Base-by-base conservation (phyloP, 169 alveolate species). In the Plasmodium knowlesi region DNA sequence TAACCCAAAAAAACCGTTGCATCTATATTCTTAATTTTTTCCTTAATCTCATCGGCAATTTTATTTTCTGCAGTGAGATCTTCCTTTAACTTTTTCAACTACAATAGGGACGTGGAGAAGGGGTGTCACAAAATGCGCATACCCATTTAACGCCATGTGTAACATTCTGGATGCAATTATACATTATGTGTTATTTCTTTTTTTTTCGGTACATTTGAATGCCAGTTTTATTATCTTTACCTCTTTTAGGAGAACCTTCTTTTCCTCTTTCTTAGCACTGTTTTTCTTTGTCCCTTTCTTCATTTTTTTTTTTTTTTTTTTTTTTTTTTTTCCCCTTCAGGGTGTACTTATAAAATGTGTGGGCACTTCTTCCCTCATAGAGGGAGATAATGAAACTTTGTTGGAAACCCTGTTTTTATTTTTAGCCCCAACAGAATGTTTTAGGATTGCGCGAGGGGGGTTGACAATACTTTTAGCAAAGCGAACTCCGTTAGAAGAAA, bases 211-310 rank as follows among this genome's bases (percentile, higher is more conserved):
- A 12, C 86, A 41, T 25, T 81, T 46, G 39, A 67, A 67, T 81
- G 61, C 16, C 19, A 81, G n/a, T 50, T 50, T 83, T 16, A n/a
- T 83, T n/a, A 28, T 34, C 22, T 34, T 70, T 86, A 86, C 93
- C 73, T 86, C 93, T 50, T 54, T 86, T 28, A 86, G 61, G 8
- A 74, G 46, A 4, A 8, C 46, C 28, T 50, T 54, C 80, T 78
- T 86, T 76, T 86, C 93, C 71, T n/a, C 86, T 46, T 78, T 86
- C 70, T 76, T 86, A 30, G 93, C 37, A 39, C 53, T 46, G 8
- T 14, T 73, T 73, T 74, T 73, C 54, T 86, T 86, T n/a, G 54
- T 81, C 34, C 22, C 39, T 37, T 43, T 74, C 19, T 32, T 25
- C 43, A 74, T 74, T 54, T 85, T 85, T 83, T 50, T 32, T 43